phyloP scores from a whole-genome alignment of 2,329 filamentous ascomycete species.

The Trichoderma semiorbis region DNA sequence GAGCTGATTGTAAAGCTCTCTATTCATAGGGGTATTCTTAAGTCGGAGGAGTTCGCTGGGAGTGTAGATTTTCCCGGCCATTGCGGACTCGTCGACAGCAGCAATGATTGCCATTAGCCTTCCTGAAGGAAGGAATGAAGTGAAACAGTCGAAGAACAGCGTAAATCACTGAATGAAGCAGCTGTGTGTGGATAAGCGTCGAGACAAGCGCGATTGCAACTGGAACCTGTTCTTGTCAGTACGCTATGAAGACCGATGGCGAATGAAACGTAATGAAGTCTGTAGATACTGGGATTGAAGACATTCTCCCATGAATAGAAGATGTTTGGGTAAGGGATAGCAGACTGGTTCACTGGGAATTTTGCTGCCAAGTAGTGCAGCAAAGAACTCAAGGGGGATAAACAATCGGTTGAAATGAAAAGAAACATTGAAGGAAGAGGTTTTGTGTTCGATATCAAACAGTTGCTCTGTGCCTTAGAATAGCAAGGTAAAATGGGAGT shows the following conservation, averaged over 20 bases:
- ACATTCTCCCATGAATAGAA: not conserved
- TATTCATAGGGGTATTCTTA: slow-evolving; percentile 26
- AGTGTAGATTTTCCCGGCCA: slow-evolving; percentile 44
- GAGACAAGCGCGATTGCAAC: slow-evolving; percentile 33
- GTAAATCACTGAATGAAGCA: slow-evolving; percentile 20
- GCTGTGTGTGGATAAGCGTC: slow-evolving; percentile 31
- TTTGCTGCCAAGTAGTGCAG: not conserved
- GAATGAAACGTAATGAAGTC: not conserved
- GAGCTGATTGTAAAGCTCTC: slow-evolving; percentile 29
- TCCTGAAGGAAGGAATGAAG: slow-evolving; percentile 37
- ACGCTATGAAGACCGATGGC: not conserved
- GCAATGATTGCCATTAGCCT: slow-evolving; percentile 41
- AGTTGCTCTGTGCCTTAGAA: not conserved
- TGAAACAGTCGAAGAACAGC: slow-evolving; percentile 34
- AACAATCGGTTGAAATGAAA: not conserved
- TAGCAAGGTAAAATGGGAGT: not conserved
- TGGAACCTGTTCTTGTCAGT: slow-evolving; percentile 31
- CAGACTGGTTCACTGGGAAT: not conserved
- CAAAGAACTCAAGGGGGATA: not conserved
- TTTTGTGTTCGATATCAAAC: not conserved
- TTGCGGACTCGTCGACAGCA: slow-evolving; percentile 35
- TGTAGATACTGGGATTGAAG: not conserved
- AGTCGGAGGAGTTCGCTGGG: slow-evolving; percentile 43
- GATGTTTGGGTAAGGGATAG: not conserved
- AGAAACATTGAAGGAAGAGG: not conserved